A percentile compares a stretch with the other conserved stretches of the same genome.
Conservation (phyloP, 306 rosid species). For the Gillenia trifoliata region DNA sequence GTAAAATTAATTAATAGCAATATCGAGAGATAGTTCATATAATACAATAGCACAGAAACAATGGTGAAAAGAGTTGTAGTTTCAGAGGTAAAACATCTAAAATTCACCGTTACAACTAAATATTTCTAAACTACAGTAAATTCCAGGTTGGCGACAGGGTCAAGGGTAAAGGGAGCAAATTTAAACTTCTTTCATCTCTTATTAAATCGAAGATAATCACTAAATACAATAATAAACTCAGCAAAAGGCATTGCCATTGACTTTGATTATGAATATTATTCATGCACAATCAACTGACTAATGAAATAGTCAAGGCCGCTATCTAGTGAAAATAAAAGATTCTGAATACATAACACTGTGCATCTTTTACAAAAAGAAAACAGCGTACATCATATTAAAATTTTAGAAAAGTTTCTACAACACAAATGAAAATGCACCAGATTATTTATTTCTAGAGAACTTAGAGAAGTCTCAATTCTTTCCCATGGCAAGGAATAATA, state of each 20-base stretch:
- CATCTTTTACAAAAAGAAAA: neutral
- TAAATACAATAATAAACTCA: neutral
- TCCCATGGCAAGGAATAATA: neutral
- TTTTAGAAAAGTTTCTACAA: neutral
- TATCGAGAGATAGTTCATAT: neutral
- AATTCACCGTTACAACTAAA: slow-evolving; percentile 3
- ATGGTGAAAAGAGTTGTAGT: slow-evolving; percentile 1
- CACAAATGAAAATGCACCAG: neutral
- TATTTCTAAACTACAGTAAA: slow-evolving; percentile 1
- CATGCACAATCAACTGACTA: neutral
- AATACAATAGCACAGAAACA: slow-evolving; percentile 1
- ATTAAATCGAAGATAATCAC: neutral
- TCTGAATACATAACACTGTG: neutral
- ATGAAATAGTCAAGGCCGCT: neutral
- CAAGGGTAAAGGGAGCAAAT: slow-evolving; percentile 1
- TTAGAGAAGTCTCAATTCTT: slow-evolving; percentile 1
- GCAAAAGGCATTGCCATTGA: neutral
- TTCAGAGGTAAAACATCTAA: slow-evolving; percentile 1
- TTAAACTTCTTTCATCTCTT: slow-evolving; percentile 1
- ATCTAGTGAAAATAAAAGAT: neutral
- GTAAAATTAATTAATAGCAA: neutral
- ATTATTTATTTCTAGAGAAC: neutral
- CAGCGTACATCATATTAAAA: neutral
- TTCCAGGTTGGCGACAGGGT: slow-evolving; percentile 11
- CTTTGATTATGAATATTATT: neutral